phyloP scores from a whole-genome alignment of 306 rosid genomes.

The cucumber (Cucumis sativus) region DNA sequence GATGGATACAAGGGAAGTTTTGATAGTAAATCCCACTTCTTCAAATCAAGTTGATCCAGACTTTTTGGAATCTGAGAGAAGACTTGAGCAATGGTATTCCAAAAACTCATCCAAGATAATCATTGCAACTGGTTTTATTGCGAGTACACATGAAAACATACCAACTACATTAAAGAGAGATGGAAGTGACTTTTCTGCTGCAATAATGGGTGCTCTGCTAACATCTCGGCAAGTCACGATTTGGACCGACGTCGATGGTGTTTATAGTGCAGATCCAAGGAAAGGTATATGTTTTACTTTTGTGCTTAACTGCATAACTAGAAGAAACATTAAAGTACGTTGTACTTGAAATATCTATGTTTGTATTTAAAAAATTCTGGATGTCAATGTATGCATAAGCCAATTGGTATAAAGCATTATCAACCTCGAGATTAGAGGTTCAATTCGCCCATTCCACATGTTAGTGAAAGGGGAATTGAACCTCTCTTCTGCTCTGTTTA shows the following conservation, averaged over 20 bases:
- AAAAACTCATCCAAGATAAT: constrained; percentile 52
- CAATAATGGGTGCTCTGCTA: constrained; percentile 84
- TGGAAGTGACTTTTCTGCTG: constrained; percentile 98
- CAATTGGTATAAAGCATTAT: too few relatives aligned
- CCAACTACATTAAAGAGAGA: constrained; percentile 98
- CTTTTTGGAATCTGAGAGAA: constrained; percentile 45
- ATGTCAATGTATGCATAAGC: not conserved
- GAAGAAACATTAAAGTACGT: not conserved
- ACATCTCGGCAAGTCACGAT: constrained; percentile 77
- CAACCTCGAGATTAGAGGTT: too few relatives aligned
- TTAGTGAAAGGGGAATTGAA: too few relatives aligned
- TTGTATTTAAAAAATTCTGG: not conserved
- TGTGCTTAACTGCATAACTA: not conserved
- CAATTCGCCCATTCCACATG: too few relatives aligned
- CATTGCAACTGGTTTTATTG: constrained; percentile 95
- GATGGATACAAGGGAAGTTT: constrained; percentile 99
- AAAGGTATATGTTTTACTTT: constrained; percentile 50
- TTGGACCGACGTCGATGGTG: constrained; percentile 99
- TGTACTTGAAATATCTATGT: not conserved
- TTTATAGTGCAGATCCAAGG: constrained; percentile 94
- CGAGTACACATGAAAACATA: constrained; percentile 76
- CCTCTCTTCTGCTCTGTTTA: not conserved
- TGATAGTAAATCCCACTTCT: constrained; percentile 74
- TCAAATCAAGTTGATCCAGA: constrained; percentile 97
- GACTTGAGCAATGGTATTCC: constrained; percentile 74